Conservation (phyloP, 345 rosid genomes). For the Citrus maxima region DNA sequence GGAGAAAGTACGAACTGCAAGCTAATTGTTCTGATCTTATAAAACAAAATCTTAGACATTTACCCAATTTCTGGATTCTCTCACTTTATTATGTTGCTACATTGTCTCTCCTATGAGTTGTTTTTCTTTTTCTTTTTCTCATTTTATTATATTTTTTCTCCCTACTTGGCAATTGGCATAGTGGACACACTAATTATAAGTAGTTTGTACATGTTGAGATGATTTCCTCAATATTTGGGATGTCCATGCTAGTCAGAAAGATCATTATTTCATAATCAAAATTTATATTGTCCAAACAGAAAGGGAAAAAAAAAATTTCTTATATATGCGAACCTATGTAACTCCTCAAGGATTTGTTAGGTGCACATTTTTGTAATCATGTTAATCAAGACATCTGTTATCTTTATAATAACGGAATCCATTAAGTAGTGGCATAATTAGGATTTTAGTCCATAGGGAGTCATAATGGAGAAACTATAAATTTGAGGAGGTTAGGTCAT, state of each 20-base stretch:
- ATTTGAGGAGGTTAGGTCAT: too few relatives aligned
- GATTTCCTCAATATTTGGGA: conserved; percentile 22
- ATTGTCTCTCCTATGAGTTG: conserved; percentile 2
- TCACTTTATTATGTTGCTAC: neutral
- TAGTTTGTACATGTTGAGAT: neutral
- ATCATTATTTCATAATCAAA: too few relatives aligned
- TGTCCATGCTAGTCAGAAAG: neutral
- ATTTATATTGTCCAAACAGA: too few relatives aligned
- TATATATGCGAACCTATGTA: too few relatives aligned
- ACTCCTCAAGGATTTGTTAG: too few relatives aligned
- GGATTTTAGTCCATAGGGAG: too few relatives aligned
- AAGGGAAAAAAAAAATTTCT: too few relatives aligned
- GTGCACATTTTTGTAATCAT: too few relatives aligned
- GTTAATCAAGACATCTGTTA: too few relatives aligned
- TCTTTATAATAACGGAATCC: too few relatives aligned
- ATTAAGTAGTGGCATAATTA: too few relatives aligned
- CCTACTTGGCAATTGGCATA: neutral
- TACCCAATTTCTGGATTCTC: neutral
- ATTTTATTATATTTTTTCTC: neutral
- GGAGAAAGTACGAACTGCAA: conserved; percentile 1
- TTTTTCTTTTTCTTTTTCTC: neutral
- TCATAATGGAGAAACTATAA: too few relatives aligned
- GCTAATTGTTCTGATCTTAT: neutral
- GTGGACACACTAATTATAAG: neutral
- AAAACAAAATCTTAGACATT: neutral